Conservation (phyloP, 208 protist genomes). For the Lotmaria passim region DNA sequence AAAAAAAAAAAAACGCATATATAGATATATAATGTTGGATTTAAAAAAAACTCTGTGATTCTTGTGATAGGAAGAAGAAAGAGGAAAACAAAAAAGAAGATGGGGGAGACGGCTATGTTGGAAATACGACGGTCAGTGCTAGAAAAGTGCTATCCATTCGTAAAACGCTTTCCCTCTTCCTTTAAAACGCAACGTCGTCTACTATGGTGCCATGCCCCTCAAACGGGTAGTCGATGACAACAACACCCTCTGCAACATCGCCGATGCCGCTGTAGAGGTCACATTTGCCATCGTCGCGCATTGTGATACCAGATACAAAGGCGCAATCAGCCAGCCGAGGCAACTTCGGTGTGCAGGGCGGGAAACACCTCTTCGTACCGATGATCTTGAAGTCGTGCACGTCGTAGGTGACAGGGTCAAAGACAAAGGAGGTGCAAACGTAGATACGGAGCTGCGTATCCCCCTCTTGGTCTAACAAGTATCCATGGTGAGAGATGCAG, state of each 20-base stretch:
- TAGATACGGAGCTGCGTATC: conserved; percentile 52
- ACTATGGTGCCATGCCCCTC: conserved; percentile 55
- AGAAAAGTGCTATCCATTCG: too few species aligned
- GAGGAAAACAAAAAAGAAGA: not conserved
- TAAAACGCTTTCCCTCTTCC: not conserved
- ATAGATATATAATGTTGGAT: too few species aligned
- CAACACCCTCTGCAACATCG: conserved; percentile 39
- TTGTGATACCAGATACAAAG: conserved; percentile 54
- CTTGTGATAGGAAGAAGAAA: too few species aligned
- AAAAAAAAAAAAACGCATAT: not conserved
- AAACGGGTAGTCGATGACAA: conserved; percentile 69
- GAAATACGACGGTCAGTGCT: not conserved
- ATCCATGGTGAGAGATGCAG: conserved; percentile 58
- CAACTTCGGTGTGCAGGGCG: conserved; percentile 37
- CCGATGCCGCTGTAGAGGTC: conserved; percentile 55
- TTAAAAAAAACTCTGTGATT: too few species aligned
- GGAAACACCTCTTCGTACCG: conserved; percentile 49
- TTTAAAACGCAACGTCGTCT: conserved; percentile 46
- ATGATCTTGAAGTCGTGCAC: conserved; percentile 62
- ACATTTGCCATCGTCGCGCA: conserved; percentile 49
- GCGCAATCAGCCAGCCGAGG: conserved; percentile 41
- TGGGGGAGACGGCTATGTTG: not conserved
- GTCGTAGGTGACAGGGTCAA: conserved; percentile 46
- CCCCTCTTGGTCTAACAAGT: conserved; percentile 42
- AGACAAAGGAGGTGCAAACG: conserved; percentile 54